A percentile compares a stretch with the other conserved stretches of the same genome.
Conservation (phyloP, 371 early-diverging fungal species). For the Vittaforma corneae region DNA sequence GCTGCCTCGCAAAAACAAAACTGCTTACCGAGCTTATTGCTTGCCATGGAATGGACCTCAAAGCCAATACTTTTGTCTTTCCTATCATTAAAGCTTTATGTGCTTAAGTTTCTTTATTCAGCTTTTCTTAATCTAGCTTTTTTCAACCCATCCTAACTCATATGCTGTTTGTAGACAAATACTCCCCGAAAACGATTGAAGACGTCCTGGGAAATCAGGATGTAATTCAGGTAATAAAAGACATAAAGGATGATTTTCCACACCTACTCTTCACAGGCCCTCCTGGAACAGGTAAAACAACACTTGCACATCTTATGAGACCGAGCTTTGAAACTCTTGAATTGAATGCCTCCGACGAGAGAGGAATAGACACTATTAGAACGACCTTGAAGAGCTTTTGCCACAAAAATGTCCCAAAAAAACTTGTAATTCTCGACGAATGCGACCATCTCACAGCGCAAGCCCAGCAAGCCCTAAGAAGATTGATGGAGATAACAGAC, state of each 20-base stretch:
- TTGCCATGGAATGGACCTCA: too few species aligned
- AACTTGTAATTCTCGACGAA: constrained; percentile 86
- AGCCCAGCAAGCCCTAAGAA: constrained; percentile 74
- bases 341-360: constrained; percentile 93
- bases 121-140: background rate
- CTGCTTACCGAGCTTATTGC: too few species aligned
- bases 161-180: constrained; percentile 72
- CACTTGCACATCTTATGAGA: constrained; percentile 78
- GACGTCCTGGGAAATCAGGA: constrained; percentile 90
- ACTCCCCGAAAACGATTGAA: constrained; percentile 70
- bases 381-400: constrained; percentile 92
- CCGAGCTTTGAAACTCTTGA: constrained; percentile 74
- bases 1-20: too few species aligned
- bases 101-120: background rate
- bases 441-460: constrained; percentile 65
- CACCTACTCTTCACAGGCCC: constrained; percentile 84
- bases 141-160: constrained; percentile 24
- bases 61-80: too few species aligned
- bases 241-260: constrained; percentile 80
- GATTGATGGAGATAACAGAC: constrained; percentile 88
- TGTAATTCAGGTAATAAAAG: constrained; percentile 70
- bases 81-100: background rate
- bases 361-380: constrained; percentile 91
- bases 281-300: constrained; percentile 98
- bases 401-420: constrained; percentile 68